Percentiles rank a stretch among this genome's conserved stretches.
Evolutionary conservation across 768 basidiomycete species (phyloP).

Genomic region (Leccinellum rugosiceps): DNA sequence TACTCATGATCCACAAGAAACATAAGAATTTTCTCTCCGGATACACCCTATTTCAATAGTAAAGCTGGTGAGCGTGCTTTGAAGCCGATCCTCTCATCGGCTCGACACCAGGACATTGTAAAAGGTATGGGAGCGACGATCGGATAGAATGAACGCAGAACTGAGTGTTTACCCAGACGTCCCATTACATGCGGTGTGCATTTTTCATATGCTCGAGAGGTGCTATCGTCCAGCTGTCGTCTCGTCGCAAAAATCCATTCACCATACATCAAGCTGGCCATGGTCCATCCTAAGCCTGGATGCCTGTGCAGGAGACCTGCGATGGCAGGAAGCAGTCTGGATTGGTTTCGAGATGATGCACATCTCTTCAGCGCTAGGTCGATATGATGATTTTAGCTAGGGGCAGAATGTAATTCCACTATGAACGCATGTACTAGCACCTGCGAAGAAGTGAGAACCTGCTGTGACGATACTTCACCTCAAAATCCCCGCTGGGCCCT

Average conservation of each 20-base stretch:
- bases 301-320: neutral
- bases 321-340: slow-evolving; percentile 11
- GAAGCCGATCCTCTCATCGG: neutral
- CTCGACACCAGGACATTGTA: neutral
- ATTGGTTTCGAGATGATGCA: slow-evolving; percentile 13
- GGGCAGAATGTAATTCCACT: slow-evolving; percentile 14
- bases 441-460: slow-evolving; percentile 10
- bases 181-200: neutral
- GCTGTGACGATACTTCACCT: neutral
- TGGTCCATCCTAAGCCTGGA: slow-evolving; percentile 1
- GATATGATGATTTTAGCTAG: slow-evolving; percentile 9
- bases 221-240: neutral
- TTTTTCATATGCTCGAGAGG: neutral
- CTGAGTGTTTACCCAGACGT: neutral
- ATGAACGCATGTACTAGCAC: slow-evolving; percentile 10
- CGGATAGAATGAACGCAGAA: neutral
- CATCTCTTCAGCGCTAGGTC: slow-evolving; percentile 6
- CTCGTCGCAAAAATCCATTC: neutral
- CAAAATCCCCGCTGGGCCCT: neutral
- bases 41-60: neutral
- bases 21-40: neutral
- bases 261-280: slow-evolving; percentile 6
- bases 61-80: neutral
- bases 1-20: neutral
- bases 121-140: neutral